Conservation (phyloP, 202 grass and related monocot genomes). For the Panicum hallii region DNA sequence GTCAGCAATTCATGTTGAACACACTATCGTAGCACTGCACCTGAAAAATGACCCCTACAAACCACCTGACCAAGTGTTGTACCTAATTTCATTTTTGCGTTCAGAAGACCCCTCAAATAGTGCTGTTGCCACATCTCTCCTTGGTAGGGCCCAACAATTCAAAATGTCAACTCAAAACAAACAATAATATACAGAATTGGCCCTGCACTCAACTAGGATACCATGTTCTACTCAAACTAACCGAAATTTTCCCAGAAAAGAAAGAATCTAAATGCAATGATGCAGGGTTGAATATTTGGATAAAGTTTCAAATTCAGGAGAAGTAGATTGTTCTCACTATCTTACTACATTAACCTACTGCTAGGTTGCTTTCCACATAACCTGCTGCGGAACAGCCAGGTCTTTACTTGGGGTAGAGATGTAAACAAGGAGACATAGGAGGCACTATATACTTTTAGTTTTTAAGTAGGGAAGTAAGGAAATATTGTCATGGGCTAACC, state of each 20-base stretch:
- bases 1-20: conserved; percentile 46
- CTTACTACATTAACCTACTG: conserved; percentile 35
- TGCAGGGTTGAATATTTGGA: conserved; percentile 32
- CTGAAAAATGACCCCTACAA: conserved; percentile 42
- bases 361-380: conserved; percentile 31
- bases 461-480: not conserved
- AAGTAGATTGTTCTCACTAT: conserved; percentile 4
- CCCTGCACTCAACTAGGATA: conserved; percentile 11
- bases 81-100: conserved; percentile 43
- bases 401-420: conserved; percentile 35
- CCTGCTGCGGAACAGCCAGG: conserved; percentile 3
- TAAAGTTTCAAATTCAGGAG: conserved; percentile 30
- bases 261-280: conserved; percentile 39
- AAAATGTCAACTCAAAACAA: conserved; percentile 44
- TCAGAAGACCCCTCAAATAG: conserved; percentile 45
- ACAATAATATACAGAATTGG: conserved; percentile 31
- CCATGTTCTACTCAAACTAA: conserved; percentile 37
- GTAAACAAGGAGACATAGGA: not conserved
- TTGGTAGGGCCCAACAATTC: conserved; percentile 48
- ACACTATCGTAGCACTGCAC: conserved; percentile 33
- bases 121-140: conserved; percentile 46
- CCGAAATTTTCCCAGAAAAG: conserved; percentile 30
- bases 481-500: not conserved
- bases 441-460: not conserved
- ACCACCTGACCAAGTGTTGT: conserved; percentile 37